phyloP scores from a whole-genome alignment of 345 rosid species.

The Odontarrhena argentea region DNA sequence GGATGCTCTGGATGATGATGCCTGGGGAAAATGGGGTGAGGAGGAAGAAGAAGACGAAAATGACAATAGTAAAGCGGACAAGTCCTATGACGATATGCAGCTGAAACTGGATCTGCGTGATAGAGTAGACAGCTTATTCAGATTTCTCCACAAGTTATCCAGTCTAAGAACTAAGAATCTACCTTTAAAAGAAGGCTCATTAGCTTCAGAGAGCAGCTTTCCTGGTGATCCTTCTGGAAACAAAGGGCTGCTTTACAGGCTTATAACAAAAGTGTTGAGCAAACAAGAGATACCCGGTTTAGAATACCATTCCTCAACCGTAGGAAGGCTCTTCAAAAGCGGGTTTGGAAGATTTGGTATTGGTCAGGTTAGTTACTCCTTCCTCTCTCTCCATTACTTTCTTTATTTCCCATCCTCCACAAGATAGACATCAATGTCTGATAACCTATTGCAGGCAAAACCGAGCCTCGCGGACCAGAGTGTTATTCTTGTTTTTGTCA shows the following conservation, averaged over 20 bases:
- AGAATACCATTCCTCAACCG: constrained; percentile 94
- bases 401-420: not conserved
- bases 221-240: constrained; percentile 53
- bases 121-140: constrained; percentile 81
- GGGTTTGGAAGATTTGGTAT: constrained; percentile 98
- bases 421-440: constrained; percentile 12
- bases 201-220: constrained; percentile 56
- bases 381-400: not conserved
- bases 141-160: constrained; percentile 75
- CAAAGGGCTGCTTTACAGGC: constrained; percentile 73
- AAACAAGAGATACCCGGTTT: constrained; percentile 71
- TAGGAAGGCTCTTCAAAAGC: constrained; percentile 91
- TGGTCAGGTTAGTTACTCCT: constrained; percentile 63
- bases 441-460: constrained; percentile 60
- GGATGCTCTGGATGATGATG: constrained; percentile 94
- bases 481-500: constrained; percentile 74
- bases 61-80: constrained; percentile 46
- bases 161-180: constrained; percentile 53
- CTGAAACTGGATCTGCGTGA: constrained; percentile 87
- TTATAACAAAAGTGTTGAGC: constrained; percentile 59
- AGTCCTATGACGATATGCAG: constrained; percentile 73
- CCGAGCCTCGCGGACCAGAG: constrained; percentile 85
- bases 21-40: constrained; percentile 95
- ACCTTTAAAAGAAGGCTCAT: constrained; percentile 57
- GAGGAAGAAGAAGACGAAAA: constrained; percentile 73